phyloP scores from a whole-genome alignment of 345 rosid genomes.

The Anacardium occidentale region DNA sequence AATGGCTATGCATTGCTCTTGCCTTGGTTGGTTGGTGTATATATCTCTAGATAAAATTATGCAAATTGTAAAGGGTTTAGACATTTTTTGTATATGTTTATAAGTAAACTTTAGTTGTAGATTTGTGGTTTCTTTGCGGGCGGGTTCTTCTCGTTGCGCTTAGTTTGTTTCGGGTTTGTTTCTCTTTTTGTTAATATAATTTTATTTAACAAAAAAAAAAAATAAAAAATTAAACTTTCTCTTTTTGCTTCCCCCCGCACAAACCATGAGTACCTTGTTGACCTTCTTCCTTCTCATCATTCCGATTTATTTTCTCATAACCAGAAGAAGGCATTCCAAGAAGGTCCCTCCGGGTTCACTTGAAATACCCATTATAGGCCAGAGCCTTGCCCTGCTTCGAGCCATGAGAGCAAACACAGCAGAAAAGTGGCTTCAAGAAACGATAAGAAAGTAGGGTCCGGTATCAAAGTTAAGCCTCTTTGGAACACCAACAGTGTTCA shows the following conservation, averaged over 20 bases:
- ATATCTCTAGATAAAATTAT: too few species aligned
- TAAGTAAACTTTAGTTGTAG: too few species aligned
- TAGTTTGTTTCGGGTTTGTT: too few species aligned
- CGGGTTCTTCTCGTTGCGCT: too few species aligned
- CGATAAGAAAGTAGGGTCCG: constrained; percentile 45
- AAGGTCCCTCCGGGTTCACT: constrained; percentile 56
- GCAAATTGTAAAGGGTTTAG: too few species aligned
- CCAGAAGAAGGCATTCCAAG: constrained; percentile 12
- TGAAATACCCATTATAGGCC: constrained; percentile 57
- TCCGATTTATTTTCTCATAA: constrained; percentile 31
- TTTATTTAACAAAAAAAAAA: too few species aligned
- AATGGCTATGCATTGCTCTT: too few species aligned
- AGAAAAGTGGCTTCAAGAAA: constrained; percentile 38
- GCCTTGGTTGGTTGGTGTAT: too few species aligned
- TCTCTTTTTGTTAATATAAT: too few species aligned
- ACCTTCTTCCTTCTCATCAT: constrained; percentile 23
- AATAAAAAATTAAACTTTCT: background rate
- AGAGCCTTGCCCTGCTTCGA: constrained; percentile 41
- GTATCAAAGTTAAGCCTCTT: constrained; percentile 49
- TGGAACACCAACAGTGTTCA: constrained; percentile 45
- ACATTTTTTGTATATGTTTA: too few species aligned
- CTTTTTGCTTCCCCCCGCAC: background rate
- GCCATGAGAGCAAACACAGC: constrained; percentile 48
- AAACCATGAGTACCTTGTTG: constrained; percentile 18
- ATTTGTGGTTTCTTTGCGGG: too few species aligned